Percentiles rank a stretch among this genome's conserved stretches.
phyloP scores from a whole-genome alignment of 176 grass and related monocot genomes.

The Aegilops speltoides region DNA sequence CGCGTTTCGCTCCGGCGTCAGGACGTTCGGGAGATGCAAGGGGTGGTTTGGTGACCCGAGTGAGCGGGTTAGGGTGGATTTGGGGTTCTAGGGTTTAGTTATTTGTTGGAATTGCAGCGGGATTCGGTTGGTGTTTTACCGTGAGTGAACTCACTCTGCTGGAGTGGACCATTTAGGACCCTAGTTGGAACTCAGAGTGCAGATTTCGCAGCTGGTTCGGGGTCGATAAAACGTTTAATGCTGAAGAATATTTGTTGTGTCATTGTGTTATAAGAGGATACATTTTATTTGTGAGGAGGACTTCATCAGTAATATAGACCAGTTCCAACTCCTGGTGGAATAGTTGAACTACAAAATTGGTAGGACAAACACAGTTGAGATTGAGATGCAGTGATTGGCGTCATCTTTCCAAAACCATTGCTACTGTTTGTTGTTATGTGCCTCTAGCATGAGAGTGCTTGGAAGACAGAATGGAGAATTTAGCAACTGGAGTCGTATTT shows the following conservation, averaged over 20 bases:
- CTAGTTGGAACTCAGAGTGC: neutral
- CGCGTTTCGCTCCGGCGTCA: neutral
- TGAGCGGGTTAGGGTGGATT: neutral
- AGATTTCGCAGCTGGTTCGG: neutral
- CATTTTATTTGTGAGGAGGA: too few relatives aligned
- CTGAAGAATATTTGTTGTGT: too few relatives aligned
- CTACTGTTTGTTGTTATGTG: too few relatives aligned
- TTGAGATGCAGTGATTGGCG: too few relatives aligned
- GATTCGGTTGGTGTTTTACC: neutral
- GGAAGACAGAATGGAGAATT: neutral
- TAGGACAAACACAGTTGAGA: too few relatives aligned
- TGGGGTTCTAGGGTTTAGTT: slow-evolving; percentile 34
- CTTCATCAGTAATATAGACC: too few relatives aligned
- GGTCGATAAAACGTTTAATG: neutral
- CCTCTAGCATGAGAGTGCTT: neutral
- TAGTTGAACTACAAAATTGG: too few relatives aligned
- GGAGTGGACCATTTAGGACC: neutral
- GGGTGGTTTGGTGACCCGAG: neutral
- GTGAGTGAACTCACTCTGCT: neutral
- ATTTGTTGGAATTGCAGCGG: too few relatives aligned
- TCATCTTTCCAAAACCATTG: too few relatives aligned
- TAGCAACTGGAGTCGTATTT: neutral
- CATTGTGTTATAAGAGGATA: too few relatives aligned
- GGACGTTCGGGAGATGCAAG: neutral
- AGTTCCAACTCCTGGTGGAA: too few relatives aligned